A percentile compares a stretch with the other conserved stretches of the same genome.
These are phyloP conservation scores for Cephalotrichum gorgonifer DNA, from an alignment of 2,329 filamentous ascomycete species.

Conservation along the genomic window DNA sequence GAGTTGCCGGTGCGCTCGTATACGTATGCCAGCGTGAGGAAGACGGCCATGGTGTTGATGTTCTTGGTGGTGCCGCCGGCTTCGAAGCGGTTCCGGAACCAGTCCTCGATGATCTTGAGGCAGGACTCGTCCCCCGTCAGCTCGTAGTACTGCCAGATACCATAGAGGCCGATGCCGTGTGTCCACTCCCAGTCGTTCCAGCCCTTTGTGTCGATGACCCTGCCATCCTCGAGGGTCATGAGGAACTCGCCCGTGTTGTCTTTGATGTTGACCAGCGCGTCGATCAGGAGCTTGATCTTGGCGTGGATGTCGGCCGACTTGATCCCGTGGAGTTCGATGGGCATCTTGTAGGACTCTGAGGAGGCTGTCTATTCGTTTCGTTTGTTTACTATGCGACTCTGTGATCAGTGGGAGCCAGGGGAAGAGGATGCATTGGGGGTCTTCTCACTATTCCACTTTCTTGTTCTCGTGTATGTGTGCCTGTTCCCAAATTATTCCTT, in stretches of 20 bases:
- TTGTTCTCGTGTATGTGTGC: too few species aligned
- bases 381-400: too few species aligned
- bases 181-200: conserved; percentile 51
- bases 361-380: background rate
- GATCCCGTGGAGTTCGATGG: conserved; percentile 30
- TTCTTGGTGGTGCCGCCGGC: conserved; percentile 71
- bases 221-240: conserved; percentile 58
- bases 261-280: conserved; percentile 67
- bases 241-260: conserved; percentile 63
- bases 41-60: conserved; percentile 76
- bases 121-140: conserved; percentile 52
- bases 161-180: conserved; percentile 59
- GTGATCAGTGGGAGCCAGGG: too few species aligned
- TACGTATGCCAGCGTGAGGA: conserved; percentile 65
- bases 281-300: conserved; percentile 56
- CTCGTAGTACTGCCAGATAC: conserved; percentile 73
- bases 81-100: conserved; percentile 60
- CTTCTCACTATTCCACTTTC: too few species aligned
- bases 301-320: conserved; percentile 35
- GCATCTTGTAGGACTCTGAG: conserved; percentile 15
- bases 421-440: too few species aligned
- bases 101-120: conserved; percentile 58
- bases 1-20: conserved; percentile 64
- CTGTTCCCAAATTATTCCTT: too few species aligned
- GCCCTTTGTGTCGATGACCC: conserved; percentile 73